Percentiles rank a stretch among this genome's conserved stretches.
phyloP scores from a whole-genome alignment of 2,329 filamentous ascomycete species.

The Nannizziopsis arthrosporioides region DNA sequence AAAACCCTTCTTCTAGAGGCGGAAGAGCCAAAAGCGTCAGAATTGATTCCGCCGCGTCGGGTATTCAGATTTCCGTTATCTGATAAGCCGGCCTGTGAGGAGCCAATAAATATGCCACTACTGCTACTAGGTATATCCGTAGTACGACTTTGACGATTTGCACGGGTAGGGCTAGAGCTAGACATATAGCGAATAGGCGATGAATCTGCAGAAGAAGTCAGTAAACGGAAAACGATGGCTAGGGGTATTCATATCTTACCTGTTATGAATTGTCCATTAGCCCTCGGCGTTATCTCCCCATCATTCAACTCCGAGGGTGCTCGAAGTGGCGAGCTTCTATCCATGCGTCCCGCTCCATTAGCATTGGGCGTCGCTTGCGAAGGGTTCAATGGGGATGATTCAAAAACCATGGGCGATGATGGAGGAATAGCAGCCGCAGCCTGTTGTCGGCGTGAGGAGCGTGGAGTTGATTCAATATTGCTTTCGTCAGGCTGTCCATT shows the following conservation, averaged over 20 bases:
- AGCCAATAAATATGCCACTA: conserved; percentile 74
- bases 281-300: conserved; percentile 35
- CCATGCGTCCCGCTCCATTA: conserved; percentile 24
- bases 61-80: conserved; percentile 45
- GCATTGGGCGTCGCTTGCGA: conserved; percentile 32
- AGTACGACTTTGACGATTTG: conserved; percentile 44
- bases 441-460: conserved; percentile 25
- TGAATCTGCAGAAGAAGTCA: conserved; percentile 51
- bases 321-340: conserved; percentile 40
- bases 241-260: conserved; percentile 24
- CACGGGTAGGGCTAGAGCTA: conserved; percentile 71
- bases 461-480: conserved; percentile 34
- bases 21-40: conserved; percentile 52
- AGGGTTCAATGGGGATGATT: conserved; percentile 45
- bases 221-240: background rate
- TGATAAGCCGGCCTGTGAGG: conserved; percentile 42
- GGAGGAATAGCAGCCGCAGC: conserved; percentile 40
- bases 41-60: conserved; percentile 76
- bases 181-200: conserved; percentile 85
- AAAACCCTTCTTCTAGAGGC: conserved; percentile 47
- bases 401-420: conserved; percentile 74
- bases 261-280: conserved; percentile 27
- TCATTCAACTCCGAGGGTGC: conserved; percentile 30
- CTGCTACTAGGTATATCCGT: conserved; percentile 70
- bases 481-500: conserved; percentile 20